A percentile compares a stretch with the other conserved stretches of the same genome.
phyloP scores from a whole-genome alignment of 2,329 filamentous ascomycete species.

The Cladorrhinum sp. region DNA sequence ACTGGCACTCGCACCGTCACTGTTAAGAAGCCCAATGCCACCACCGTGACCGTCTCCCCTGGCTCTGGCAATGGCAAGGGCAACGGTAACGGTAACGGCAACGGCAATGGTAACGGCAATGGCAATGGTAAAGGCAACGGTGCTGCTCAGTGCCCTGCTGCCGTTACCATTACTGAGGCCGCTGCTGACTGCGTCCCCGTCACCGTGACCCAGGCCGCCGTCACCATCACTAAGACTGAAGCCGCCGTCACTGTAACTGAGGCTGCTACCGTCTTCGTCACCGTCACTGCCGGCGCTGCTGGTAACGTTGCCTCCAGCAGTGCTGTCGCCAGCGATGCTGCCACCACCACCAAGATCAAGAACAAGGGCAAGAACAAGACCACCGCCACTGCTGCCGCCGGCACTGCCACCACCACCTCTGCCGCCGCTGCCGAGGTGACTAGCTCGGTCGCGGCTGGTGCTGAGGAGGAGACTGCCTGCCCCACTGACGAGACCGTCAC shows the following conservation, averaged over 20 bases:
- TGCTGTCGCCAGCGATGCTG: slow-evolving; percentile 9
- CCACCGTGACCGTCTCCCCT: slow-evolving; percentile 19
- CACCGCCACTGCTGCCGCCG: neutral
- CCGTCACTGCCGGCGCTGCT: slow-evolving; percentile 8
- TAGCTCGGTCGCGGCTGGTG: slow-evolving; percentile 25
- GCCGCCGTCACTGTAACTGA: neutral
- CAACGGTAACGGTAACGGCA: slow-evolving; percentile 19
- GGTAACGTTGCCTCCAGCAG: slow-evolving; percentile 8
- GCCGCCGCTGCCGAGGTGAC: neutral
- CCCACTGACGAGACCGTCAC: slow-evolving; percentile 1
- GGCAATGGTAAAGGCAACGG: slow-evolving; percentile 10
- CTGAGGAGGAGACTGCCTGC: slow-evolving; percentile 11
- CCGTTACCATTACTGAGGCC: slow-evolving; percentile 2
- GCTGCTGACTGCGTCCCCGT: neutral
- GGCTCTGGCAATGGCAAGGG: neutral
- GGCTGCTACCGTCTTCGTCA: neutral
- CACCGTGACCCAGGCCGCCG: slow-evolving; percentile 1
- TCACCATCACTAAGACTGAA: neutral
- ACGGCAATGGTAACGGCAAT: slow-evolving; percentile 13
- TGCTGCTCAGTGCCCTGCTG: neutral
- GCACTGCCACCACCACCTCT: neutral
- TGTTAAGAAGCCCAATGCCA: slow-evolving; percentile 18
- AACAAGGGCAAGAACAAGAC: slow-evolving; percentile 6
- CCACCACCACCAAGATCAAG: slow-evolving; percentile 4
- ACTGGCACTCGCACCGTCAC: slow-evolving; percentile 30